Conservation (phyloP, 2,329 filamentous ascomycete genomes). For the Penicillium thymicola region DNA sequence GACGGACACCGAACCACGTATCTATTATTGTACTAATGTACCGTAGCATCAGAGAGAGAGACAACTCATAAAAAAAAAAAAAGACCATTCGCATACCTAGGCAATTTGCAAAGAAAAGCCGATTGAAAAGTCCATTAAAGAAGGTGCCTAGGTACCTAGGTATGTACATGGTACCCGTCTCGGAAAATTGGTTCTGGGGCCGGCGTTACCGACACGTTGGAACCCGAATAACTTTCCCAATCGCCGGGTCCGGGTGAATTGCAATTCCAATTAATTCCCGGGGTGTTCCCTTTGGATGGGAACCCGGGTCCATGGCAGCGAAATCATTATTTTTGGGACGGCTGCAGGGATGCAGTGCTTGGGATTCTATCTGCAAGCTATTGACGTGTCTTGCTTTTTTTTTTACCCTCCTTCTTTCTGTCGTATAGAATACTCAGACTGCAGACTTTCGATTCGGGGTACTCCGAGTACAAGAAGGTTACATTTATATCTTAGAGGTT, state of each 20-base stretch:
- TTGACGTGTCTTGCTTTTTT: neutral
- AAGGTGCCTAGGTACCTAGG: neutral
- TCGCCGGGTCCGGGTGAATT: slow-evolving; percentile 18
- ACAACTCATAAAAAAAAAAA: neutral
- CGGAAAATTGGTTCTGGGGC: slow-evolving; percentile 16
- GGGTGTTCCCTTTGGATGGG: slow-evolving; percentile 13
- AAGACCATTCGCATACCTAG: neutral
- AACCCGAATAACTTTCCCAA: slow-evolving; percentile 21
- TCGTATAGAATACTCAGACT: neutral
- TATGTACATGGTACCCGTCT: neutral
- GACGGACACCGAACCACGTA: neutral
- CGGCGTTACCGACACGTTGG: slow-evolving; percentile 23
- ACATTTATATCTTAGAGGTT: neutral
- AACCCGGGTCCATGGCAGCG: slow-evolving; percentile 18
- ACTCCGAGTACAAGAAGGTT: slow-evolving; percentile 9
- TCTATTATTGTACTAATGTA: neutral
- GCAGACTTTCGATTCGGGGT: slow-evolving; percentile 5
- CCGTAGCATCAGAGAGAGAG: neutral
- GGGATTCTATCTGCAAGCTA: neutral
- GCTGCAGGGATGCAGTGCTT: slow-evolving; percentile 8
- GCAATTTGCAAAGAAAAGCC: neutral
- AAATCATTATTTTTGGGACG: slow-evolving; percentile 9
- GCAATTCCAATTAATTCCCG: slow-evolving; percentile 11
- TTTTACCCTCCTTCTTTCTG: neutral
- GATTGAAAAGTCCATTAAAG: neutral